Base-by-base conservation (phyloP, 176 grass and related monocot genomes). In the Tuctoria greenei region DNA sequence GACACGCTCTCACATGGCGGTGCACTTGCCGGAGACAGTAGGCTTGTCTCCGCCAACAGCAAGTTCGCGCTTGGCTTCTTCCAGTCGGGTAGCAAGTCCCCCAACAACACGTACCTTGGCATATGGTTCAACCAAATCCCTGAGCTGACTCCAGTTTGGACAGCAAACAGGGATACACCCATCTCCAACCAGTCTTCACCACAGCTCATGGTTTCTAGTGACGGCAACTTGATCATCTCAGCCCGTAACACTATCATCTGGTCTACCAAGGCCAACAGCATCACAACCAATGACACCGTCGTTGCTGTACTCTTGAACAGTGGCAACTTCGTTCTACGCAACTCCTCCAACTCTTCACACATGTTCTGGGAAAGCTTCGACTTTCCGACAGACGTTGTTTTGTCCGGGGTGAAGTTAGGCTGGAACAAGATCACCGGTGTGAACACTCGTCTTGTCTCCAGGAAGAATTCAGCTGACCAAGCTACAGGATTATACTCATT, bases 41-140 rank as follows among this genome's bases (percentile, higher is more conserved):
- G 57, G 71, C 77, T 89, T 2, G 12, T 73, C 18, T 93, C 83
- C 39, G 11, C 27, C 23, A 79, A 82, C 10, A 83, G 79, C 25
- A 86, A 70, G 72, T 93, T 86, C 23, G 70, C 74, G 2, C 73
- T 89, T 15, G 90, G 90, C 23, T 89, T 93, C 79, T 89, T 89
- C 66, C 74, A 75, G 14, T 80, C 66, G 38, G 79, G 74, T 43
- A 84, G 75, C 56, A 70, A 68, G 21, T 82, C 75, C 61, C 7
- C 42, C 21, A 15, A 58, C 11, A 50, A 67, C 50, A 79, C 60
- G 61, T 90, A 84, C 42, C 26, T 87, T 45, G 81, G 84, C 47
- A 85, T 90, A 57, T 90, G 81, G 84, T 90, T 67, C 54, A 78
- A 86, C 75, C 87, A 31, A n/a, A n/a, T n/a, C n/a, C n/a, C n/a